These are phyloP conservation scores for Ophiocordyceps camponoti-floridani DNA, from an alignment of 2,329 filamentous ascomycete species.

Conservation along the genomic window DNA sequence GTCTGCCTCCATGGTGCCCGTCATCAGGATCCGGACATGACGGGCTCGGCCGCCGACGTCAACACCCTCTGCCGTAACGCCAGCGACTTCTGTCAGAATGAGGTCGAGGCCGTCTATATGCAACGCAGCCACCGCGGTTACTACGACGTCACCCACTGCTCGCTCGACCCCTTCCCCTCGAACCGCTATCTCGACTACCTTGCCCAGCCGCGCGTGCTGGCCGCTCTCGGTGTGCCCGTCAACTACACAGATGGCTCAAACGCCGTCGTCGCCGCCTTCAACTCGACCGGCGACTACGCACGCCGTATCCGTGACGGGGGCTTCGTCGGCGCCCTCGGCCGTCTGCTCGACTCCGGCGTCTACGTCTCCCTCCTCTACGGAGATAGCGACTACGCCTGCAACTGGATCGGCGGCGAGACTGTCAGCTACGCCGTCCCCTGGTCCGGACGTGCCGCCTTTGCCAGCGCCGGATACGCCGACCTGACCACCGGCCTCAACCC, in stretches of 20 bases:
- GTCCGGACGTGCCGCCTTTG: constrained; percentile 25
- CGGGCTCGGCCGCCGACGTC: constrained; percentile 20
- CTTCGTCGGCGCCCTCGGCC: constrained; percentile 32
- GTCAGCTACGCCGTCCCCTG: constrained; percentile 45
- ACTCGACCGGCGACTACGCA: constrained; percentile 42
- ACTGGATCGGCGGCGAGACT: constrained; percentile 53
- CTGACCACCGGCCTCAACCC: constrained; percentile 21
- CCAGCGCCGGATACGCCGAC: constrained; percentile 48
- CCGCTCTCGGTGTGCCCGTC: constrained; percentile 41
- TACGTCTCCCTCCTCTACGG: constrained; percentile 57
- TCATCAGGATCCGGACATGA: constrained; percentile 28
- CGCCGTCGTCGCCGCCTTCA: constrained; percentile 33
- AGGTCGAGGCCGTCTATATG: constrained; percentile 15
- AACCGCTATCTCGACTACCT: constrained; percentile 31
- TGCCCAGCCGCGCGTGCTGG: constrained; percentile 34
- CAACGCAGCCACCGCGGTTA: constrained; percentile 12
- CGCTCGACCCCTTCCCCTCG: constrained; percentile 42
- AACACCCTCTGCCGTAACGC: constrained; percentile 34
- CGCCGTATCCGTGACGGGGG: constrained; percentile 14
- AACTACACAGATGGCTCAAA: constrained; percentile 31
- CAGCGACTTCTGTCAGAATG: constrained; percentile 33
- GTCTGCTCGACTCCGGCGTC: constrained; percentile 42
- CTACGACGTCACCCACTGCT: constrained; percentile 42
- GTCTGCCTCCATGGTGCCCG: constrained; percentile 22
- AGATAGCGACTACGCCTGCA: constrained; percentile 41